Conservation (phyloP, 352 stramenopile genomes). For the Lagenidium giganteum region DNA sequence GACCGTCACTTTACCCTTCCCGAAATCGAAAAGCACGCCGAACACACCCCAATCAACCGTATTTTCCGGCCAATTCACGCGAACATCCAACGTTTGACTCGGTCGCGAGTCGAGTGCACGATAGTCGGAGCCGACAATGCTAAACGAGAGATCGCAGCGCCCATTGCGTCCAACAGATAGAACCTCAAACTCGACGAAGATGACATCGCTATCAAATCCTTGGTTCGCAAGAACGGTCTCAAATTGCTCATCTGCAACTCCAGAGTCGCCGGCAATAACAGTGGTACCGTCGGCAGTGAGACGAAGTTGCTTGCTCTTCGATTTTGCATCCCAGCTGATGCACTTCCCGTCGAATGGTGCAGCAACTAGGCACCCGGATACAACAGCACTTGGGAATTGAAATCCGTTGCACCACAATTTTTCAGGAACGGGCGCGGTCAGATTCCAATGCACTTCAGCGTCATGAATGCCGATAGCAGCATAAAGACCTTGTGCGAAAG, state of each 20-base stretch:
- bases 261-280: constrained; percentile 49
- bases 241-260: constrained; percentile 30
- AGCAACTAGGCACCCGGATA: constrained; percentile 62
- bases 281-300: constrained; percentile 45
- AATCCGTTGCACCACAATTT: constrained; percentile 59
- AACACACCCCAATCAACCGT: constrained; percentile 32
- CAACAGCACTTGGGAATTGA: constrained; percentile 47
- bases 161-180: constrained; percentile 43
- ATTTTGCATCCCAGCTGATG: constrained; percentile 59
- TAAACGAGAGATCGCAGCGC: constrained; percentile 39
- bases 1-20: constrained; percentile 43
- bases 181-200: constrained; percentile 63
- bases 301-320: constrained; percentile 43
- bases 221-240: constrained; percentile 57
- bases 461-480: constrained; percentile 52
- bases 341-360: constrained; percentile 47
- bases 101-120: constrained; percentile 14
- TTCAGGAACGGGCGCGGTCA: constrained; percentile 41
- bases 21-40: constrained; percentile 80
- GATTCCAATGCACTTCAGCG: constrained; percentile 62
- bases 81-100: constrained; percentile 26
- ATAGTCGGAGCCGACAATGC: constrained; percentile 42
- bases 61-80: constrained; percentile 31
- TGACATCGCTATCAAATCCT: constrained; percentile 35
- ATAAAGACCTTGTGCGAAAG: constrained; percentile 27